Base-by-base conservation (phyloP, 208 protist genomes). In the Spongospora subterranea region DNA sequence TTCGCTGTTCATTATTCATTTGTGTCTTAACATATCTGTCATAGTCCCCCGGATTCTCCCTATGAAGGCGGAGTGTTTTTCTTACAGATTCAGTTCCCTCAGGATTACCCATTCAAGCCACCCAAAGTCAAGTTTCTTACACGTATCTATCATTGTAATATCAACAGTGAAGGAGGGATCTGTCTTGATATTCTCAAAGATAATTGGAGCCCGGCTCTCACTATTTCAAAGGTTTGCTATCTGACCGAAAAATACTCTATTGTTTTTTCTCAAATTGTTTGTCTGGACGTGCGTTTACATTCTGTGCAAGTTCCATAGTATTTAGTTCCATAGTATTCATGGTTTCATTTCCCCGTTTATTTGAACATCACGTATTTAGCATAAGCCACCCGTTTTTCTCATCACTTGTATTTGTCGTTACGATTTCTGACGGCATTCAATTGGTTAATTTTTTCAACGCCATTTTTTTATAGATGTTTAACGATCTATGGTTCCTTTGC, bases 171-270 rank as follows among this genome's bases (percentile, higher is more conserved):
- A 91, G 98, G 98, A 77, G 96, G 96, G 76, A 99, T 99, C 92
- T 99, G 98, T 95, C 95, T 99, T 11, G 98, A 99, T 93, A 99
- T 99, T 90, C 93, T 99, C 89, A 99, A 99, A 92, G 96, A 98
- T 88, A 96, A 99, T 93, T 98, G 97, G 97, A 96, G 93, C 50
- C 98, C 98, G 77, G 98, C 98, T 60, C 94, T 99, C 32, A 99
- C 98, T 24, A 99, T 99, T 89, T 97, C 76, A 97, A 53, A 98
- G 98, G 93, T 60, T 60, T 60, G n/a, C n/a, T n/a, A n/a, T n/a
- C n/a, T n/a, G n/a, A n/a, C n/a, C n/a, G n/a, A n/a, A n/a, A n/a
- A n/a, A n/a, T n/a, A n/a, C n/a, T n/a, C n/a, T n/a, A n/a, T n/a
- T n/a, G n/a, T n/a, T n/a, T n/a, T n/a, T n/a, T n/a, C n/a, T n/a